Conservation (phyloP, 1,284 basidiomycete genomes). For the Neonothopanus nambi region DNA sequence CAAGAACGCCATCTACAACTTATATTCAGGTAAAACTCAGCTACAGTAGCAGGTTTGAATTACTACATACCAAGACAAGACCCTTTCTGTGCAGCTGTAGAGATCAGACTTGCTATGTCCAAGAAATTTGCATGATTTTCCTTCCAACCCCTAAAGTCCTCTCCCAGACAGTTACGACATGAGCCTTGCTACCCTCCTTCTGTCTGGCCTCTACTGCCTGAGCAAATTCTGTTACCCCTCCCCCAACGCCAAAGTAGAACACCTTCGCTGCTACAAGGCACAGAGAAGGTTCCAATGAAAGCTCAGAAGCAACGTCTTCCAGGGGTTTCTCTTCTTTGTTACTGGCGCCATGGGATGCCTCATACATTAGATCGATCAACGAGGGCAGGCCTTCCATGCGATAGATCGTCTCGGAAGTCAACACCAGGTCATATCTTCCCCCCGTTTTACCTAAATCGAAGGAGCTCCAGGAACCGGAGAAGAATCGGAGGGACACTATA, state of each 20-base stretch:
- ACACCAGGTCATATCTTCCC: constrained; percentile 64
- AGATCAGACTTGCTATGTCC: constrained; percentile 31
- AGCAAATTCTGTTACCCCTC: constrained; percentile 80
- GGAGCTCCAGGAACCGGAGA: constrained; percentile 79
- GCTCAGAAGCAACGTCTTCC: not conserved
- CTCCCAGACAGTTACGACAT: constrained; percentile 55
- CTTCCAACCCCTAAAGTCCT: constrained; percentile 64
- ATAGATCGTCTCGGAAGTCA: constrained; percentile 96
- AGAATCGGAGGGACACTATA: constrained; percentile 71
- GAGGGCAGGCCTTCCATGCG: constrained; percentile 64
- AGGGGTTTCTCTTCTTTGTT: not conserved
- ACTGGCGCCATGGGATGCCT: constrained; percentile 27
- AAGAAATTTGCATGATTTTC: constrained; percentile 60
- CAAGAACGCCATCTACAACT: too few relatives aligned
- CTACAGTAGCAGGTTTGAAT: too few relatives aligned
- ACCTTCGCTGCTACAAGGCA: constrained; percentile 88
- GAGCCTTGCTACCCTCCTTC: constrained; percentile 16
- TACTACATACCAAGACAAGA: too few relatives aligned
- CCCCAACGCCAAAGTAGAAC: constrained; percentile 96
- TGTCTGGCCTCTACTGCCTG: constrained; percentile 43
- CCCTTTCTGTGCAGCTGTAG: too few relatives aligned
- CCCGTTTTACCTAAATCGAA: constrained; percentile 38
- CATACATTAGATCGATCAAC: constrained; percentile 59
- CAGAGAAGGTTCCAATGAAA: constrained; percentile 26
- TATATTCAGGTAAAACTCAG: too few relatives aligned